A percentile compares a stretch with the other conserved stretches of the same genome.
Evolutionary conservation across 495 filamentous ascomycete genomes (phyloP).

Genomic region (Zalerion maritima): DNA sequence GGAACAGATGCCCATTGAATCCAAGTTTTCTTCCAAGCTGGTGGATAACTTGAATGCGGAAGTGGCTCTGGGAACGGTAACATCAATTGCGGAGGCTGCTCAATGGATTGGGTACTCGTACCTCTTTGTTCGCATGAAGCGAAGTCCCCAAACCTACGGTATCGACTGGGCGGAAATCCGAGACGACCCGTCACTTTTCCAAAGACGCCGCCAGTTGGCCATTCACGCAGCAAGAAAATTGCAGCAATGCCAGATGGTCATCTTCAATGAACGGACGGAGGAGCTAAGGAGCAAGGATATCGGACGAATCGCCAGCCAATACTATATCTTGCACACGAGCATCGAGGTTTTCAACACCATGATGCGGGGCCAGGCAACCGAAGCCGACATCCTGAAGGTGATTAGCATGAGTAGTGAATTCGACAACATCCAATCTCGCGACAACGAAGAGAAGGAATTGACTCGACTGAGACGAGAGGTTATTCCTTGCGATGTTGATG

Average conservation of each 20-base stretch:
- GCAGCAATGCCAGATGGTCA: constrained; percentile 93
- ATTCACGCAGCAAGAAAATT: constrained; percentile 75
- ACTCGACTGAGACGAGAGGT: constrained; percentile 46
- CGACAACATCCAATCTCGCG: constrained; percentile 84
- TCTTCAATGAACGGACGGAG: constrained; percentile 87
- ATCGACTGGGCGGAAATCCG: constrained; percentile 85
- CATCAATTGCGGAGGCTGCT: constrained; percentile 82
- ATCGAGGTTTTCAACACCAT: constrained; percentile 89
- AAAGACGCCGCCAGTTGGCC: constrained; percentile 65
- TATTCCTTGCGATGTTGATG: constrained; percentile 57
- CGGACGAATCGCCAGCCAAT: constrained; percentile 92
- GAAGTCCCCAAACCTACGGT: constrained; percentile 84
- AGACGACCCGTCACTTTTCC: constrained; percentile 73
- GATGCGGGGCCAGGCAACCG: constrained; percentile 69
- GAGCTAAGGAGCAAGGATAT: constrained; percentile 86
- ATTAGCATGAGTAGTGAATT: constrained; percentile 95
- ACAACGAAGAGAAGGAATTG: constrained; percentile 74
- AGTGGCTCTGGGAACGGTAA: constrained; percentile 85
- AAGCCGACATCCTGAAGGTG: constrained; percentile 86
- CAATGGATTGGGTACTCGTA: constrained; percentile 98
- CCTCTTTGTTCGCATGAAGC: constrained; percentile 88
- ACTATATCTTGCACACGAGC: constrained; percentile 82
- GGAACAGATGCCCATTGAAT: constrained; percentile 92
- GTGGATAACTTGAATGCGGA: constrained; percentile 97
- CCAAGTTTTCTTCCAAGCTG: constrained; percentile 72